These are phyloP conservation scores for Trypanosoma boissoni DNA, from an alignment of 208 protist genomes.

Conservation along the genomic window DNA sequence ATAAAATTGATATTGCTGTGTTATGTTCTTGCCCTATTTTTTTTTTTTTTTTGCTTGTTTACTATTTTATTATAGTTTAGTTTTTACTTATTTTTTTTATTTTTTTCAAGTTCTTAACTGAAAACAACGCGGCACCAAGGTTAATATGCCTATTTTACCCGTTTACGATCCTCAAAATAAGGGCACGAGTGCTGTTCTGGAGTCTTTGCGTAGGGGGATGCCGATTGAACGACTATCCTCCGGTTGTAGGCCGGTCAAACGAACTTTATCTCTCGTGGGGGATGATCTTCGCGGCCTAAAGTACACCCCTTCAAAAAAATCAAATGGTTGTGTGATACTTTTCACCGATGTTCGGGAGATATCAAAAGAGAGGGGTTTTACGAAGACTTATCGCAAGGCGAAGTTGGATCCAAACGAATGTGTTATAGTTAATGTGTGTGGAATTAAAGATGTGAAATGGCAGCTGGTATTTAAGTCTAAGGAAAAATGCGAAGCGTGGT, in stretches of 20 bases:
- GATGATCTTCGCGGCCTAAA: constrained; percentile 33
- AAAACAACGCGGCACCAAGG: too few relatives aligned
- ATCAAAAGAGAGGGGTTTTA: constrained; percentile 29
- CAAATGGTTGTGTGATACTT: constrained; percentile 30
- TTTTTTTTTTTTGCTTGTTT: constrained; percentile 4
- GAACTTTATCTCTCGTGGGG: constrained; percentile 29
- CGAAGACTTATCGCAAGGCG: constrained; percentile 41
- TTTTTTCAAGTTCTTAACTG: too few relatives aligned
- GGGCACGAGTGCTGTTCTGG: not conserved
- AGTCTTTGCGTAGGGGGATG: not conserved
- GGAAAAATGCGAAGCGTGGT: constrained; percentile 27
- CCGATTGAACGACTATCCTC: not conserved
- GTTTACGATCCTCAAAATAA: not conserved
- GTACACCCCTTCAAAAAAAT: constrained; percentile 52
- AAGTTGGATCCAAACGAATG: constrained; percentile 30
- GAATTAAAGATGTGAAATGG: constrained; percentile 26
- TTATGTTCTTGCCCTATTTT: constrained; percentile 16
- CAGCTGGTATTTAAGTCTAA: constrained; percentile 31
- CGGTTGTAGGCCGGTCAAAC: constrained; percentile 13
- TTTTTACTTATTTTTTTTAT: constrained; percentile 23
- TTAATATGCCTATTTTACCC: too few relatives aligned
- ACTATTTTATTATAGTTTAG: not conserved
- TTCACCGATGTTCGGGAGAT: constrained; percentile 55
- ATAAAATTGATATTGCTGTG: too few relatives aligned
- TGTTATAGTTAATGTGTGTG: constrained; percentile 50